Conservation (phyloP, 148 eudicot genomes). For the Amaranthus cruentus region DNA sequence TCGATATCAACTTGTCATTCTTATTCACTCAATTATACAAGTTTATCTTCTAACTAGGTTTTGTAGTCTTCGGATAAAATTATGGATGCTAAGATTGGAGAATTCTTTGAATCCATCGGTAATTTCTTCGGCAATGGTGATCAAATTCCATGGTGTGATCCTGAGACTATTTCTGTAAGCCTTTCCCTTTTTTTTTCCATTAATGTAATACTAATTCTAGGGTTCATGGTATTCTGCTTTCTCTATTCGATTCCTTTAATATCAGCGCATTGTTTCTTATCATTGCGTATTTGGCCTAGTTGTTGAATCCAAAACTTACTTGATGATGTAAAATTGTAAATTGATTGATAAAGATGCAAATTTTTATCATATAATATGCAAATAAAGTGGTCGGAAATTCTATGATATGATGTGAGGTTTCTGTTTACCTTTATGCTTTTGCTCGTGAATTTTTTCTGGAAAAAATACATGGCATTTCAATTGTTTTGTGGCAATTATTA, state of each 20-base stretch:
- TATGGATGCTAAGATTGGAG: slow-evolving; percentile 40
- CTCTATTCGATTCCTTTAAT: neutral
- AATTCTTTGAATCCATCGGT: slow-evolving; percentile 56
- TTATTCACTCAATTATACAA: too few relatives aligned
- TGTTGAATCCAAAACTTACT: too few relatives aligned
- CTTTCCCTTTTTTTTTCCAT: neutral
- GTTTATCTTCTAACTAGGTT: neutral
- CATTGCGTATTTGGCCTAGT: too few relatives aligned
- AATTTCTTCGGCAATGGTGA: slow-evolving; percentile 70
- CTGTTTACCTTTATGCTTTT: neutral
- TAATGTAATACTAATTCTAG: neutral
- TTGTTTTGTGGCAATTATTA: neutral
- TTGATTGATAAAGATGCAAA: too few relatives aligned
- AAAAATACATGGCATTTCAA: too few relatives aligned
- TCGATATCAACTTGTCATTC: too few relatives aligned
- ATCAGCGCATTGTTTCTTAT: too few relatives aligned
- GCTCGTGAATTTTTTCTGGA: neutral
- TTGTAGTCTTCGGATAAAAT: neutral
- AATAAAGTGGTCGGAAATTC: too few relatives aligned
- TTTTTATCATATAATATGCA: too few relatives aligned
- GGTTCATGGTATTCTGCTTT: neutral
- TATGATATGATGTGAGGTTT: too few relatives aligned
- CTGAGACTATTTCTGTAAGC: slow-evolving; percentile 56
- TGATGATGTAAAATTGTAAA: too few relatives aligned
- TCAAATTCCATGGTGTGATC: slow-evolving; percentile 75